These are phyloP conservation scores for Neofusicoccum cordaticola DNA, from an alignment of 2,329 filamentous ascomycete species.

Conservation along the genomic window DNA sequence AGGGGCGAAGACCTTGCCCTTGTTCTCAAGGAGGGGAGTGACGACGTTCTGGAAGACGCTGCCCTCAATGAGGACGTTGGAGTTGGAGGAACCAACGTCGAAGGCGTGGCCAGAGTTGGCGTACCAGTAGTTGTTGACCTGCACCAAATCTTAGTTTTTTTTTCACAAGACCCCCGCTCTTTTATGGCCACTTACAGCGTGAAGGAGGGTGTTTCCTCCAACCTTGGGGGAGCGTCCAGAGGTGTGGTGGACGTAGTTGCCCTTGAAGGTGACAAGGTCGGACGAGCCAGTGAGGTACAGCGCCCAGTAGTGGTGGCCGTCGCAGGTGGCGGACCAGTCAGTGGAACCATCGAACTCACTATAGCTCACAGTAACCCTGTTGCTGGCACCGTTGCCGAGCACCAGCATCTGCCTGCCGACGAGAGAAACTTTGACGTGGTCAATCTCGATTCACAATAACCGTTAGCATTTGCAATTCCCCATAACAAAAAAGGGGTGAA, in stretches of 20 bases:
- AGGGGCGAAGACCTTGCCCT: slow-evolving; percentile 41
- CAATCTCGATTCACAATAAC: not conserved
- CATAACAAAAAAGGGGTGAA: too few species aligned
- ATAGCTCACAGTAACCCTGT: too few species aligned
- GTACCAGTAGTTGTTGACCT: slow-evolving; percentile 61
- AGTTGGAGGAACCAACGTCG: slow-evolving; percentile 41
- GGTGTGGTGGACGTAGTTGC: slow-evolving; percentile 60
- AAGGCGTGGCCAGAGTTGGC: slow-evolving; percentile 58
- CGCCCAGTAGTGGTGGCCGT: slow-evolving; percentile 60
- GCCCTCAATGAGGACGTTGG: slow-evolving; percentile 53
- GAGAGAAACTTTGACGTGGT: slow-evolving; percentile 46
- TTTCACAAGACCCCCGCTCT: too few species aligned
- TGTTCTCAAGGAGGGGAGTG: slow-evolving; percentile 40
- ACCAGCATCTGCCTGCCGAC: slow-evolving; percentile 62
- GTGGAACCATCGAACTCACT: slow-evolving; percentile 58
- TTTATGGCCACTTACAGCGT: slow-evolving; percentile 35
- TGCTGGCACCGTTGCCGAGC: slow-evolving; percentile 54
- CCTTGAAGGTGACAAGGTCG: slow-evolving; percentile 58
- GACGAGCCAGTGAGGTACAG: slow-evolving; percentile 54
- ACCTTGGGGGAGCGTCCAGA: slow-evolving; percentile 59
- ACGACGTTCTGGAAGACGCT: slow-evolving; percentile 58
- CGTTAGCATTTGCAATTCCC: not conserved
- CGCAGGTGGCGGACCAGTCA: slow-evolving; percentile 56
- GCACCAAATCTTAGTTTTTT: too few species aligned
- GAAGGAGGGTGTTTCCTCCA: slow-evolving; percentile 54